Evolutionary conservation across 106 monocot genomes (phyloP).

Genomic region (Dendrobium nobile): DNA sequence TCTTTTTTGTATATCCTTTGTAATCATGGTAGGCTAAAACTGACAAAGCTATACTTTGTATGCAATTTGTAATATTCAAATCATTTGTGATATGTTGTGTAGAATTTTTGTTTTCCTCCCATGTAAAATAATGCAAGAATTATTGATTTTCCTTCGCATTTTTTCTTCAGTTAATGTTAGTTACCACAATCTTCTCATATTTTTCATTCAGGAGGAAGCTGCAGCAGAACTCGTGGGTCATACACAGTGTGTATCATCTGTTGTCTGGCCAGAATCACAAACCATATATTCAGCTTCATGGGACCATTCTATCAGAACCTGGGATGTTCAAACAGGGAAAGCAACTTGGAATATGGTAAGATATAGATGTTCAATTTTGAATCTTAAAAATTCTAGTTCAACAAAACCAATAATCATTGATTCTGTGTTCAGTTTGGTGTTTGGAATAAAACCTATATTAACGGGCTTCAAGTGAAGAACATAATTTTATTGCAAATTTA

Average conservation of each 20-base stretch:
- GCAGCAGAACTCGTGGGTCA: slow-evolving; percentile 45
- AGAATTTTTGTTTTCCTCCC: background rate
- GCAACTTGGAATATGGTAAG: slow-evolving; percentile 55
- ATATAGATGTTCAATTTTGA: background rate
- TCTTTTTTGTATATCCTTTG: background rate
- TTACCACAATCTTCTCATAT: background rate
- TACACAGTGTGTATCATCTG: slow-evolving; percentile 64
- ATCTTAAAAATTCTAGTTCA: background rate
- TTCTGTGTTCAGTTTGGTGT: background rate
- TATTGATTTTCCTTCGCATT: background rate
- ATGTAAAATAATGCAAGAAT: background rate
- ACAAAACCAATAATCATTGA: background rate
- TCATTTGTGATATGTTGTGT: background rate
- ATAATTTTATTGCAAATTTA: background rate
- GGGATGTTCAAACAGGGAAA: slow-evolving; percentile 58
- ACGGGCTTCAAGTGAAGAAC: background rate
- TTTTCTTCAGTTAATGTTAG: background rate
- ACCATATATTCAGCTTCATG: slow-evolving; percentile 65
- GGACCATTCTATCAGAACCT: slow-evolving; percentile 66
- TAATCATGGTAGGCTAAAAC: background rate
- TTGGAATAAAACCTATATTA: background rate
- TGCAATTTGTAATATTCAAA: background rate
- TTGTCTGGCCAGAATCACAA: slow-evolving; percentile 49
- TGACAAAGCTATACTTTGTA: background rate
- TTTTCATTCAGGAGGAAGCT: slow-evolving; percentile 26